Conservation (phyloP, 1,284 basidiomycete species). For the Melampsora occidentalis region DNA sequence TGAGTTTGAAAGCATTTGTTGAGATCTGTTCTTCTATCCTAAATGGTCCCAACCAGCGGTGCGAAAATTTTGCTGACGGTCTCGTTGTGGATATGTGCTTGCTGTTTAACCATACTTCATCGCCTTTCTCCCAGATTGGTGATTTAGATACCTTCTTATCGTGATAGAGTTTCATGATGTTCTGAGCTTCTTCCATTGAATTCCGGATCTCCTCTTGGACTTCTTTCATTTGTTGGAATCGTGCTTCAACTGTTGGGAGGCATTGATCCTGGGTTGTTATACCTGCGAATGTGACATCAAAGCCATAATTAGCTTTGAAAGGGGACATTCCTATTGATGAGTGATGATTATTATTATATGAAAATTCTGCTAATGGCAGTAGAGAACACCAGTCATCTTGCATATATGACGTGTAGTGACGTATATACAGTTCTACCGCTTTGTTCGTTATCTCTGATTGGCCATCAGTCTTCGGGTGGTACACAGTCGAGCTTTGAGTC, state of each 20-base stretch:
- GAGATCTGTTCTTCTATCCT: not conserved
- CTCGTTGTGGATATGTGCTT: not conserved
- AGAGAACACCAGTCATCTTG: not conserved
- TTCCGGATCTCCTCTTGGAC: not conserved
- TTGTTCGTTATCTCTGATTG: slow-evolving; percentile 5
- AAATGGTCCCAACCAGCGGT: slow-evolving; percentile 1
- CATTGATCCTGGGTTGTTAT: not conserved
- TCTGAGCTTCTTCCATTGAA: not conserved
- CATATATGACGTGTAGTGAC: not conserved
- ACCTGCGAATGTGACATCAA: not conserved
- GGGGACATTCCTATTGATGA: not conserved
- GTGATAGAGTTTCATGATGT: not conserved
- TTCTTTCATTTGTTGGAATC: not conserved
- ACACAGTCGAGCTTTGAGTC: not conserved
- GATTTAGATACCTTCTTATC: not conserved
- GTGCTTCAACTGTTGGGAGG: not conserved
- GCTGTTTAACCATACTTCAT: slow-evolving; percentile 1
- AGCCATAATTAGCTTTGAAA: slow-evolving; percentile 13
- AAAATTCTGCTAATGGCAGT: not conserved
- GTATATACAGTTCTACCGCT: slow-evolving; percentile 4
- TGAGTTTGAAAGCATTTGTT: not conserved
- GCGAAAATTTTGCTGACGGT: not conserved
- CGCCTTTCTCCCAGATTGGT: not conserved
- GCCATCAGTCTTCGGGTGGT: not conserved
- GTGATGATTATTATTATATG: slow-evolving; percentile 11